These are phyloP conservation scores for Pelargonium fulgidum DNA, from an alignment of 441 rosid genomes.

Conservation along the genomic window DNA sequence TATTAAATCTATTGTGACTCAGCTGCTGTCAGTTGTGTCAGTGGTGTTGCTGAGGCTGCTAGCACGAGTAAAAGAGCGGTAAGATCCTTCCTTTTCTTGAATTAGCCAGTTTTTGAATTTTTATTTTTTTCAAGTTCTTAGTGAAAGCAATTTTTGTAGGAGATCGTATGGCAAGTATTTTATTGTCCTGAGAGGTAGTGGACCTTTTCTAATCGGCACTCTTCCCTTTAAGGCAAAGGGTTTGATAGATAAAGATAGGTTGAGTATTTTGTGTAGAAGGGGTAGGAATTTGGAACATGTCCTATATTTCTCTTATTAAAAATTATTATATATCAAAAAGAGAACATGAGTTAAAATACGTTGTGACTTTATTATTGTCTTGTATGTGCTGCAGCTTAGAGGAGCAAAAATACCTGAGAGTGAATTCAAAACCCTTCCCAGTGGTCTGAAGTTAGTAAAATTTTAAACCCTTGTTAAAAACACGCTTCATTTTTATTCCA, in stretches of 20 bases:
- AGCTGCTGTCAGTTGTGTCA: slow-evolving; percentile 44
- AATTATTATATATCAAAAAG: background rate
- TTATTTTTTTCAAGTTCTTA: background rate
- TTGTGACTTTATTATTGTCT: slow-evolving; percentile 7
- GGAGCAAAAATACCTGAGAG: slow-evolving; percentile 72
- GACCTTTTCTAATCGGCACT: background rate
- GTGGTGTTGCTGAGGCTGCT: slow-evolving; percentile 65
- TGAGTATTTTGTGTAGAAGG: background rate
- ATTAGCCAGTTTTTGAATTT: slow-evolving; percentile 3
- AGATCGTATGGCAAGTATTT: background rate
- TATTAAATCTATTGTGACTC: slow-evolving; percentile 21
- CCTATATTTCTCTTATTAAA: background rate
- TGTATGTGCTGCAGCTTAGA: slow-evolving; percentile 53
- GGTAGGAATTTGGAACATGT: background rate
- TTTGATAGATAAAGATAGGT: background rate
- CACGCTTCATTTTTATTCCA: background rate
- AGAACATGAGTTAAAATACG: background rate
- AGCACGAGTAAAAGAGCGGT: slow-evolving; percentile 97
- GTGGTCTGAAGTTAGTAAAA: slow-evolving; percentile 68
- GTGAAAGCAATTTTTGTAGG: background rate
- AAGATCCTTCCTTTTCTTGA: slow-evolving; percentile 21
- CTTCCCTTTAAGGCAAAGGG: background rate
- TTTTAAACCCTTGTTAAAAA: background rate
- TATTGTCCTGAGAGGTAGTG: background rate
- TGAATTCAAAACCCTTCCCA: slow-evolving; percentile 70